Conservation (phyloP, 2,329 filamentous ascomycete genomes). For the Bipolaris gigantea region DNA sequence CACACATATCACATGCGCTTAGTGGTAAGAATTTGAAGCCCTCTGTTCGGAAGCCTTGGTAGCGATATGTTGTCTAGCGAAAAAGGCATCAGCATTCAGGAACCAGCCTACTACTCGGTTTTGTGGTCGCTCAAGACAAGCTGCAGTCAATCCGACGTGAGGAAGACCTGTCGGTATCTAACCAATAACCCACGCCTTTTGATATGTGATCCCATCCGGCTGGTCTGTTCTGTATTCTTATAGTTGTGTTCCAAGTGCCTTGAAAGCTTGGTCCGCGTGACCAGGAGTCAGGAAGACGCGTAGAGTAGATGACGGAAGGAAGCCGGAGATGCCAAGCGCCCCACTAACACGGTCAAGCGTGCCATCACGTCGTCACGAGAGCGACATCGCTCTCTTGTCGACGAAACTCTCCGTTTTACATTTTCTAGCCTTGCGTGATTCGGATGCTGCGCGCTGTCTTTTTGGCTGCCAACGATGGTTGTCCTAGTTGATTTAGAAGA, state of each 20-base stretch:
- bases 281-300: neutral
- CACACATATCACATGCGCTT: neutral
- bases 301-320: neutral
- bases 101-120: neutral
- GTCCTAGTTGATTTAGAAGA: constrained; percentile 50
- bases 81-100: no score
- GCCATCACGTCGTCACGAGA: constrained; percentile 21
- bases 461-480: constrained; percentile 44
- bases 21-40: neutral
- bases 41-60: neutral
- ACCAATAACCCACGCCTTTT: neutral
- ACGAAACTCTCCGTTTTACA: constrained; percentile 6
- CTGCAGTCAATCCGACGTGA: neutral
- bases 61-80: neutral
- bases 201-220: neutral
- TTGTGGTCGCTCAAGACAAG: neutral
- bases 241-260: neutral
- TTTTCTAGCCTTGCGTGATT: constrained; percentile 18
- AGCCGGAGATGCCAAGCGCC: constrained; percentile 18
- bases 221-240: no score
- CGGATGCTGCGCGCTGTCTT: constrained; percentile 30
- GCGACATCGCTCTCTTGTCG: constrained; percentile 21
- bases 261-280: neutral
- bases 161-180: neutral
- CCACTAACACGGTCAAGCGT: constrained; percentile 12